phyloP scores from a whole-genome alignment of 176 grass and related monocot genomes.

The Zizania latifolia region DNA sequence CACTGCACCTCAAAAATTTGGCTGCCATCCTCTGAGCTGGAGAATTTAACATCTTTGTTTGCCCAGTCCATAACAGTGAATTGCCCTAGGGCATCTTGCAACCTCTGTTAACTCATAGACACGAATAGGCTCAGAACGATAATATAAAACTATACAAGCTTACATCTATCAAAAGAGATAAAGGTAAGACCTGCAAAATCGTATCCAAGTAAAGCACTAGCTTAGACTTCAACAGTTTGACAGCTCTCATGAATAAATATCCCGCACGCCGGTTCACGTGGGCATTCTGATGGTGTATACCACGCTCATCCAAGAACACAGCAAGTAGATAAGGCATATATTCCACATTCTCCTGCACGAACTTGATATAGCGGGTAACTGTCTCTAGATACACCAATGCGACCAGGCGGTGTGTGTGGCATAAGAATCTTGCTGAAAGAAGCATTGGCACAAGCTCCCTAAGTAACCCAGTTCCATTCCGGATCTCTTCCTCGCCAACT shows the following conservation, averaged over 20 bases:
- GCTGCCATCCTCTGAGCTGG: conserved; percentile 90
- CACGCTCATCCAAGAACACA: conserved; percentile 84
- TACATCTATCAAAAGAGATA: background rate
- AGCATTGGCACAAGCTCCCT: conserved; percentile 79
- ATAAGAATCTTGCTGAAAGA: conserved; percentile 65
- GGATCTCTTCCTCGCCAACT: conserved; percentile 68
- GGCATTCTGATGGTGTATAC: conserved; percentile 75
- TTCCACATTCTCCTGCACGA: conserved; percentile 72
- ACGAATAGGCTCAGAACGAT: conserved; percentile 10
- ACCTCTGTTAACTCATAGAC: conserved; percentile 48
- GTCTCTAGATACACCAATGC: conserved; percentile 84
- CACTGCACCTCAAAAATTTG: conserved; percentile 84
- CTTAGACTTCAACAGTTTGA: conserved; percentile 76
- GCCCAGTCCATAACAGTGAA: conserved; percentile 56
- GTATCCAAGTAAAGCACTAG: conserved; percentile 80
- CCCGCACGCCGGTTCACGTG: conserved; percentile 73
- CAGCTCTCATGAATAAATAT: conserved; percentile 95
- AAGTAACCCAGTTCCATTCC: conserved; percentile 51
- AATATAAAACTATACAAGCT: conserved; percentile 28
- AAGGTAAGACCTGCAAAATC: conserved; percentile 76
- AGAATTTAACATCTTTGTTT: conserved; percentile 50
- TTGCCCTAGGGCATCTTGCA: conserved; percentile 70
- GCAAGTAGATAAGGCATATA: conserved; percentile 68
- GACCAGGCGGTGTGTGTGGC: conserved; percentile 83
- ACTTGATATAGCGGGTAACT: conserved; percentile 81